Evolutionary conservation across 495 filamentous ascomycete species (phyloP).

Genomic region (Thermothielavioides terrestris): DNA sequence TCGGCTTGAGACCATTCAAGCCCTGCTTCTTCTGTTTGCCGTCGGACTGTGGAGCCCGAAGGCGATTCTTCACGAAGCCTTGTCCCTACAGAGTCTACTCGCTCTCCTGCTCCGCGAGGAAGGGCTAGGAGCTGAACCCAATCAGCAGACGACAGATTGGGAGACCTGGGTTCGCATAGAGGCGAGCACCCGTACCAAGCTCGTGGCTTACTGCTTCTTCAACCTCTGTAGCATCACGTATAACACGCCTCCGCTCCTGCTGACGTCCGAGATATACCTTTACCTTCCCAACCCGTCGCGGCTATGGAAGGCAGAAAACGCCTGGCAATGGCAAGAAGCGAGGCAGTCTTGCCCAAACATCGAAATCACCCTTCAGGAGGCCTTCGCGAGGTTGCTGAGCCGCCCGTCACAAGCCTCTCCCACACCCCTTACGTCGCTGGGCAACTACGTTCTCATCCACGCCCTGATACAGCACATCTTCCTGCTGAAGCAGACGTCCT

Average conservation of each 20-base stretch:
- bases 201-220: slow-evolving; percentile 51
- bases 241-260: slow-evolving; percentile 48
- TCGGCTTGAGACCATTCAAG: slow-evolving; percentile 48
- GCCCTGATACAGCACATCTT: slow-evolving; percentile 64
- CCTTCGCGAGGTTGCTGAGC: slow-evolving; percentile 40
- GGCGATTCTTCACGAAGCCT: slow-evolving; percentile 48
- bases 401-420: slow-evolving; percentile 38
- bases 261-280: slow-evolving; percentile 55
- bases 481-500: slow-evolving; percentile 51
- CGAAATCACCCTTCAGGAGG: slow-evolving; percentile 44
- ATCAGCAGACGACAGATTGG: slow-evolving; percentile 38
- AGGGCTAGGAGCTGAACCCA: slow-evolving; percentile 37
- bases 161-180: slow-evolving; percentile 52
- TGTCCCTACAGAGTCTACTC: slow-evolving; percentile 45
- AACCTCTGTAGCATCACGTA: slow-evolving; percentile 52
- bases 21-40: slow-evolving; percentile 47
- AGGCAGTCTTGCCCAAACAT: slow-evolving; percentile 33
- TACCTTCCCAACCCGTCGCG: slow-evolving; percentile 49
- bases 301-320: slow-evolving; percentile 44
- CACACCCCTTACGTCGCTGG: slow-evolving; percentile 50
- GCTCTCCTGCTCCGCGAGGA: slow-evolving; percentile 48
- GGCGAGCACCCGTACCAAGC: slow-evolving; percentile 45
- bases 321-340: slow-evolving; percentile 44
- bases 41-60: slow-evolving; percentile 50
- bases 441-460: slow-evolving; percentile 60